These are phyloP conservation scores for Cladosporium sp. DNA, from an alignment of 2,329 filamentous ascomycete genomes.

Conservation along the genomic window DNA sequence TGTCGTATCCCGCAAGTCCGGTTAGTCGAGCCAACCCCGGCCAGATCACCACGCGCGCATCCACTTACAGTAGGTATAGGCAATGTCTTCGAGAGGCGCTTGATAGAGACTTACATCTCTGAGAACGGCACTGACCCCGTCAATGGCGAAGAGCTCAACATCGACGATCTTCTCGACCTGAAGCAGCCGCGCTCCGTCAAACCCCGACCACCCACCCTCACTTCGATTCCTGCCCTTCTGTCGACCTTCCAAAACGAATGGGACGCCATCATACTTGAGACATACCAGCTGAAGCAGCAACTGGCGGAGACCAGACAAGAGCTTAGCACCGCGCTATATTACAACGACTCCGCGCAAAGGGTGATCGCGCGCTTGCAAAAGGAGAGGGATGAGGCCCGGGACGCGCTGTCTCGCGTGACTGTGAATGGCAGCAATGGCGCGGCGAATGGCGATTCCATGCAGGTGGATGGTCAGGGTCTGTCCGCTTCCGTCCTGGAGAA, in stretches of 20 bases:
- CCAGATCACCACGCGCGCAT: slow-evolving; percentile 25
- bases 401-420: slow-evolving; percentile 79
- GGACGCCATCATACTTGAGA: slow-evolving; percentile 88
- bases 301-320: slow-evolving; percentile 86
- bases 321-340: slow-evolving; percentile 86
- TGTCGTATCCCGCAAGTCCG: slow-evolving; percentile 90
- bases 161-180: slow-evolving; percentile 81
- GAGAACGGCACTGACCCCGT: slow-evolving; percentile 91
- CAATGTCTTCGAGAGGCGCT: slow-evolving; percentile 85
- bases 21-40: slow-evolving; percentile 44
- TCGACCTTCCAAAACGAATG: slow-evolving; percentile 97
- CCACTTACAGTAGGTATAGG: slow-evolving; percentile 47
- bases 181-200: slow-evolving; percentile 77
- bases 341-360: slow-evolving; percentile 92
- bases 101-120: slow-evolving; percentile 90
- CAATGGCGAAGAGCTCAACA: slow-evolving; percentile 74
- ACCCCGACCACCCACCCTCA: slow-evolving; percentile 85
- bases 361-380: slow-evolving; percentile 88
- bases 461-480: slow-evolving; percentile 74
- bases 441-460: slow-evolving; percentile 75
- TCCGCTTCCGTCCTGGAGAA: slow-evolving; percentile 64
- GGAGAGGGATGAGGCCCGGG: slow-evolving; percentile 86
- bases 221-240: slow-evolving; percentile 90
- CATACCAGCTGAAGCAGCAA: slow-evolving; percentile 84
- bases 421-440: slow-evolving; percentile 48